Percentiles rank a stretch among this genome's conserved stretches.
phyloP scores from a whole-genome alignment of 352 stramenopile species.

The Phytophthora cactorum region DNA sequence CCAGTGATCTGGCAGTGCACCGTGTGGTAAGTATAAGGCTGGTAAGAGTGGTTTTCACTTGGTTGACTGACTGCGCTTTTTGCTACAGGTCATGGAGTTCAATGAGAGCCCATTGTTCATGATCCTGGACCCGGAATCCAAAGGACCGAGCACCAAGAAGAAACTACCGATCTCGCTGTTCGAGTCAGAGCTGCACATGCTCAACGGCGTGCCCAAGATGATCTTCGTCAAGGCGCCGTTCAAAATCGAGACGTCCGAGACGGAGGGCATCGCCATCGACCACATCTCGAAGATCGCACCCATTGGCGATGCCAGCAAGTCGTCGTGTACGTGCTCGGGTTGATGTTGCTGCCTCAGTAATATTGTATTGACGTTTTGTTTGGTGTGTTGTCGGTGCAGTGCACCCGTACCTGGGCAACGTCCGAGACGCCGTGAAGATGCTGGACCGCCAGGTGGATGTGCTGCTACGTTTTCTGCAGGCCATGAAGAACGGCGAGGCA shows the following conservation, averaged over 20 bases:
- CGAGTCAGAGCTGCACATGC: constrained; percentile 87
- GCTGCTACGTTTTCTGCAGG: constrained; percentile 73
- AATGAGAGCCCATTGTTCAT: constrained; percentile 87
- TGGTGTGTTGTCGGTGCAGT: constrained; percentile 41
- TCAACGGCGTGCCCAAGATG: constrained; percentile 88
- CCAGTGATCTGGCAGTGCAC: constrained; percentile 81
- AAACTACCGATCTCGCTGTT: constrained; percentile 89
- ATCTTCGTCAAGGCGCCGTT: constrained; percentile 90
- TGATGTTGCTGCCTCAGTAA: not conserved
- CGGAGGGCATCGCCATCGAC: constrained; percentile 87
- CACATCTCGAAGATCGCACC: constrained; percentile 90
- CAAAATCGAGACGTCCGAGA: constrained; percentile 89
- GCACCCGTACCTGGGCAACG: constrained; percentile 79
- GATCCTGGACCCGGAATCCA: constrained; percentile 70
- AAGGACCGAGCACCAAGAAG: constrained; percentile 76
- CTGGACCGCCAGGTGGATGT: constrained; percentile 83
- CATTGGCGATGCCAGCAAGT: constrained; percentile 72
- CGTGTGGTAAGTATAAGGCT: constrained; percentile 48
- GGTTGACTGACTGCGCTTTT: constrained; percentile 3
- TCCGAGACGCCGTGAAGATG: constrained; percentile 88
- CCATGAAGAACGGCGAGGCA: constrained; percentile 75
- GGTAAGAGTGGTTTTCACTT: not conserved
- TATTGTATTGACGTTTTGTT: constrained; percentile 20
- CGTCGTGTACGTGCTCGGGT: constrained; percentile 53
- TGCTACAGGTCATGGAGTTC: constrained; percentile 83